phyloP scores from a whole-genome alignment of 2,329 filamentous ascomycete genomes.

The Cladobotryum protrusum region DNA sequence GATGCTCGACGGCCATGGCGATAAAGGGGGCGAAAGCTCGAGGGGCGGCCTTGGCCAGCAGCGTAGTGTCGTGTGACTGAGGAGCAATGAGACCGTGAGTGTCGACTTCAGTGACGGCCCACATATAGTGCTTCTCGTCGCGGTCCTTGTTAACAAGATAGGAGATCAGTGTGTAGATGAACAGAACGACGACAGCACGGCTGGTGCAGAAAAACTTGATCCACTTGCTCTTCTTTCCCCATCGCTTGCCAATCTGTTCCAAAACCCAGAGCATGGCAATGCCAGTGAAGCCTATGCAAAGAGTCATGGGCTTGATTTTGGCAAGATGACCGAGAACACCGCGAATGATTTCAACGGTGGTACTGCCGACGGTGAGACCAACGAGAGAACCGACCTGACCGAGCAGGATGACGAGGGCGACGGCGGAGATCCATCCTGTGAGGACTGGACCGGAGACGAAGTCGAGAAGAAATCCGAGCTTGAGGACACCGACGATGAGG shows the following conservation, averaged over 20 bases:
- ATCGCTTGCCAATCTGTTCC: conserved; percentile 52
- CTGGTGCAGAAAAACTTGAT: conserved; percentile 55
- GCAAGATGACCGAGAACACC: conserved; percentile 52
- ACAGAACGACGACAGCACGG: conserved; percentile 53
- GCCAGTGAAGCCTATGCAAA: conserved; percentile 52
- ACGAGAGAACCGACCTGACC: conserved; percentile 59
- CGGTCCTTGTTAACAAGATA: conserved; percentile 54
- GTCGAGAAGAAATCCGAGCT: conserved; percentile 59
- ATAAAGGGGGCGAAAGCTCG: conserved; percentile 56
- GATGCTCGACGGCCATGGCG: conserved; percentile 55
- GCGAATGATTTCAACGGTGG: conserved; percentile 51
- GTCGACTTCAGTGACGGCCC: conserved; percentile 51
- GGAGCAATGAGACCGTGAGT: conserved; percentile 49
- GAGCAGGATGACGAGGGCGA: conserved; percentile 58
- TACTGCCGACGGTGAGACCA: conserved; percentile 46
- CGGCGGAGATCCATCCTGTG: conserved; percentile 59
- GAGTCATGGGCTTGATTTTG: conserved; percentile 51
- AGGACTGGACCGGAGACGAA: conserved; percentile 61
- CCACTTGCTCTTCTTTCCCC: conserved; percentile 51
- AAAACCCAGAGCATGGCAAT: conserved; percentile 51
- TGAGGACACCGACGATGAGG: conserved; percentile 53
- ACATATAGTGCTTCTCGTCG: conserved; percentile 40
- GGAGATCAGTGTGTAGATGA: conserved; percentile 57
- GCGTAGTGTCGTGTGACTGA: conserved; percentile 36
- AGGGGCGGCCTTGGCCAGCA: conserved; percentile 48